Base-by-base conservation (phyloP, 2,329 filamentous ascomycete genomes). In the Ceratocystis alfenasii region DNA sequence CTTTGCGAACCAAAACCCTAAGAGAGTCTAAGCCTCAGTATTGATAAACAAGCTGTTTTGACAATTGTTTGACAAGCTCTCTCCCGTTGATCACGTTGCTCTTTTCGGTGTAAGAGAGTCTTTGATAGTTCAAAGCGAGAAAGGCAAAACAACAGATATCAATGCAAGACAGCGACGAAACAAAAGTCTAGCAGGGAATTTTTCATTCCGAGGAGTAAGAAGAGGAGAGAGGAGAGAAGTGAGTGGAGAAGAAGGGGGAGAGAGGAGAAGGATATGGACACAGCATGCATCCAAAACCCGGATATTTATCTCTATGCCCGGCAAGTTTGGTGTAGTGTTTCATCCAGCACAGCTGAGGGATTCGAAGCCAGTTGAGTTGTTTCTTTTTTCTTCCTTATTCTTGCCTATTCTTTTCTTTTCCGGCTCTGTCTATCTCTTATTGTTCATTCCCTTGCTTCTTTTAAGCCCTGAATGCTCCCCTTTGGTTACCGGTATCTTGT, bases 1-100 rank as follows among this genome's bases (percentile, higher is more conserved):
- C 28, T 30, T 22, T 50, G 17, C 46, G 5, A 48, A 17, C 45
- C n/a, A 17, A 59, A 59, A 33, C 53, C 28, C 28, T 59, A 59
- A 4, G 3, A 59, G 25, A 7, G 17, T 8, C 53, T 59, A 30
- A 25, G 28, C 53, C 53, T 59, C 28, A 10, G 25, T 20, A 30
- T 41, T 30, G 12, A 33, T 33, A 10, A 59, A 30, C 53, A 59
- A 33, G 25, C 15, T 4, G 28, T 59, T 33, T 33, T 59, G 28
- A 59, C 28, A 59, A 59, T n/a, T 59, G 53, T 59, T 59, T 59
- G 53, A 59, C 53, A 59, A 59, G 53, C 53, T 36, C 53, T 33
- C 30, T 12, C 28, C 12, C 12, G 12, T 5, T 36, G 53, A 36
- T 59, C 53, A 59, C 15, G 53, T 17, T 59, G 53, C 5, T n/a